Conservation (phyloP, 805 yeast species). For the Candida ficus region DNA sequence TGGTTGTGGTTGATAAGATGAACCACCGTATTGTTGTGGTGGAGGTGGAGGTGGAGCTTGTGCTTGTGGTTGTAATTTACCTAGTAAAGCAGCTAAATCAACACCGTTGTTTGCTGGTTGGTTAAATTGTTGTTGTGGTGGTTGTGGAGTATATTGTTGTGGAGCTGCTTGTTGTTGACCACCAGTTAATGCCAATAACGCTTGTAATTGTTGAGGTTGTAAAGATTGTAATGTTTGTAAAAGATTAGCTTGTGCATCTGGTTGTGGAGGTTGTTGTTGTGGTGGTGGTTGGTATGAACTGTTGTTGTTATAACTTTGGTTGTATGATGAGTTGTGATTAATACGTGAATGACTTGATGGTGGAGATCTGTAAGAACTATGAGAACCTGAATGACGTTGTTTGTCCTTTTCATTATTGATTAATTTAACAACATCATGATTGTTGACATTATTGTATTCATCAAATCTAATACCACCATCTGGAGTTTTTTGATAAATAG, state of each 20-base stretch:
- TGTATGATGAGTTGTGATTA: not conserved
- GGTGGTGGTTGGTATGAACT: conserved; percentile 8
- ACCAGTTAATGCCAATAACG: conserved; percentile 10
- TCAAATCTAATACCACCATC: conserved; percentile 79
- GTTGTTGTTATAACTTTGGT: not conserved
- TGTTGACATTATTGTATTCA: conserved; percentile 69
- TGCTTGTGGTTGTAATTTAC: conserved; percentile 7
- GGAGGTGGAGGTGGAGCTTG: conserved; percentile 11
- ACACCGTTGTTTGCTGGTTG: conserved; percentile 4
- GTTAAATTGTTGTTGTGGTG: conserved; percentile 9
- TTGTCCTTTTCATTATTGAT: conserved; percentile 2
- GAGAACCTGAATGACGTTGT: not conserved
- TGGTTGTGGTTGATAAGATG: not conserved
- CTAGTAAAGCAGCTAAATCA: conserved; percentile 9
- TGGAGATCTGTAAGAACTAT: not conserved
- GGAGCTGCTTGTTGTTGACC: conserved; percentile 7
- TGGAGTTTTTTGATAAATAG: conserved; percentile 61
- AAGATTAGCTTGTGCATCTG: not conserved
- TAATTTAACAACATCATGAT: conserved; percentile 52
- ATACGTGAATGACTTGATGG: not conserved
- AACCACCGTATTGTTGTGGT: too few relatives aligned
- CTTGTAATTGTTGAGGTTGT: conserved; percentile 12
- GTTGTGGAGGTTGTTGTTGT: conserved; percentile 3
- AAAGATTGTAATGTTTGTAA: conserved; percentile 11
- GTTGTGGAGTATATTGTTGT: too few relatives aligned